A percentile compares a stretch with the other conserved stretches of the same genome.
phyloP scores from a whole-genome alignment of 768 basidiomycete genomes.

The Mycena capillaripes region DNA sequence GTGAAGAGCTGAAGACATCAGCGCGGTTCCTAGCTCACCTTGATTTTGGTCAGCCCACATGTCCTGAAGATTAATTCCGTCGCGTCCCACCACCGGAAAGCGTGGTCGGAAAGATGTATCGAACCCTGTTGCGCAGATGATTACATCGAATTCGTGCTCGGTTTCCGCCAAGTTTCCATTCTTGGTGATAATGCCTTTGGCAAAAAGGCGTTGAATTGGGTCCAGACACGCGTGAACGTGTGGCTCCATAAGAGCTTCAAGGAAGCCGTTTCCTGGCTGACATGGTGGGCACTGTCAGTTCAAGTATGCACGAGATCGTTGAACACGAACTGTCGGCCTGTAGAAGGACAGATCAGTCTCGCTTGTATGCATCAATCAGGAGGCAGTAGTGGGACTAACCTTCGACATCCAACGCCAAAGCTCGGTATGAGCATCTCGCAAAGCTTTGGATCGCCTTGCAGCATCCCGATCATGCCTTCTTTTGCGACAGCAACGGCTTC shows the following conservation, averaged over 20 bases:
- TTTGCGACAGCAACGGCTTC: slow-evolving; percentile 1
- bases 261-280: slow-evolving; percentile 48
- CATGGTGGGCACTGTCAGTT: not conserved
- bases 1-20: not conserved
- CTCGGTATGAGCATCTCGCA: slow-evolving; percentile 6
- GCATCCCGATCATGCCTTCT: slow-evolving; percentile 7
- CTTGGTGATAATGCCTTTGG: slow-evolving; percentile 43
- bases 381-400: not conserved
- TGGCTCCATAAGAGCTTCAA: slow-evolving; percentile 45
- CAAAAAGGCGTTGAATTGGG: slow-evolving; percentile 45
- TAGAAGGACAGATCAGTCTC: not conserved
- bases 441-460: slow-evolving; percentile 3
- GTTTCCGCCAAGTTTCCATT: slow-evolving; percentile 39
- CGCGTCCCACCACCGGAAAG: slow-evolving; percentile 48
- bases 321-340: slow-evolving; percentile 1
- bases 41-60: slow-evolving; percentile 41
- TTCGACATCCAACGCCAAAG: slow-evolving; percentile 5
- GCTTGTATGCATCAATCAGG: not conserved
- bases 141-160: slow-evolving; percentile 48
- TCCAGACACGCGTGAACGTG: slow-evolving; percentile 14
- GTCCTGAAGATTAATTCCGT: slow-evolving; percentile 45
- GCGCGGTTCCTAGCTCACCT: not conserved
- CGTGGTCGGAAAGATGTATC: slow-evolving; percentile 50
- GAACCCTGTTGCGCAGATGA: slow-evolving; percentile 57
- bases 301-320: not conserved